Percentiles rank a stretch among this genome's conserved stretches.
These are phyloP conservation scores for Amanita rimosa DNA, from an alignment of 768 basidiomycete species.

Conservation along the genomic window DNA sequence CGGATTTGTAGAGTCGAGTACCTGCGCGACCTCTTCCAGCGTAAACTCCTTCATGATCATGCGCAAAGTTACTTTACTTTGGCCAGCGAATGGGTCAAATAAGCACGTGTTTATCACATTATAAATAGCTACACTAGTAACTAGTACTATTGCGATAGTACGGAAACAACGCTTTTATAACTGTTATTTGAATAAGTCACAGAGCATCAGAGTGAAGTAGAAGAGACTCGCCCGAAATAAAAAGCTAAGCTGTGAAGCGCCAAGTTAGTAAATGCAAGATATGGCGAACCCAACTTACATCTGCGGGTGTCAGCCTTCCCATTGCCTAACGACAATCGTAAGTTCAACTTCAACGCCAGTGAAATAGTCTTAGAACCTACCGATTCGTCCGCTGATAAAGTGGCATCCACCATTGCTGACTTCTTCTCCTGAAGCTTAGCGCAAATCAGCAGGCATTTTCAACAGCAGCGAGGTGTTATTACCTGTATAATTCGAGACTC, in stretches of 20 bases:
- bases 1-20: constrained; percentile 16
- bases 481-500: constrained; percentile 91
- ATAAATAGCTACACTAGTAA: too few species aligned
- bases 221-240: constrained; percentile 38
- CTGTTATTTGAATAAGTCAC: neutral
- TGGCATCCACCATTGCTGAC: constrained; percentile 87
- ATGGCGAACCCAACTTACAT: constrained; percentile 29
- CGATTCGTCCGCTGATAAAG: constrained; percentile 71
- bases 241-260: constrained; percentile 34
- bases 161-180: neutral
- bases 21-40: constrained; percentile 58
- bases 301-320: constrained; percentile 86
- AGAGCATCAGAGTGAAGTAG: neutral
- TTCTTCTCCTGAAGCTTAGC: constrained; percentile 90
- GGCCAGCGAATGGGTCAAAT: neutral
- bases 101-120: too few species aligned
- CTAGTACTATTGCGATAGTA: neutral
- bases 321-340: constrained; percentile 48
- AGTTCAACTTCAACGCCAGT: neutral
- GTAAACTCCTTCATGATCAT: constrained; percentile 27
- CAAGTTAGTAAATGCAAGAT: constrained; percentile 1
- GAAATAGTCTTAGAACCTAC: constrained; percentile 24
- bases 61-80: too few species aligned
- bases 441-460: neutral
- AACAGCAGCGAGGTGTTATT: constrained; percentile 6